A percentile compares a stretch with the other conserved stretches of the same genome.
phyloP scores from a whole-genome alignment of 176 grass and related monocot genomes.

The Triticum dicoccoides region DNA sequence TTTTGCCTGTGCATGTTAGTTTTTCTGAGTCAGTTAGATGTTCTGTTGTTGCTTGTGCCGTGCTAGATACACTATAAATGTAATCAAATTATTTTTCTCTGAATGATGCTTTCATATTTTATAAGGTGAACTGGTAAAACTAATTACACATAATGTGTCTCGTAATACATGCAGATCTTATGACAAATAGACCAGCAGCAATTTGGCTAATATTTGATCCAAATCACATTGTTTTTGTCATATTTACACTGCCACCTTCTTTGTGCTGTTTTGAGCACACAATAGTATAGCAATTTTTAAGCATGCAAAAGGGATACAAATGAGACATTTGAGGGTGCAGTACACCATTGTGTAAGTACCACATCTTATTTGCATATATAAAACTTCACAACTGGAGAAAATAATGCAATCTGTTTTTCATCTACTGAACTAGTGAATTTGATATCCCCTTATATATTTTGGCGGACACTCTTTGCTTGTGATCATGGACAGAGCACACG shows the following conservation, averaged over 20 bases:
- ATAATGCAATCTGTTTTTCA: background rate
- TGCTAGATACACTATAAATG: background rate
- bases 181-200: background rate
- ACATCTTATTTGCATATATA: no score
- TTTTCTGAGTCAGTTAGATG: conserved; percentile 17
- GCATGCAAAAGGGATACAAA: background rate
- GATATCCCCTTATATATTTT: background rate
- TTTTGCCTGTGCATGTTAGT: conserved; percentile 46
- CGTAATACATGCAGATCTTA: background rate
- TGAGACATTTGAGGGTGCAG: background rate
- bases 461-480: background rate
- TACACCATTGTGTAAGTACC: background rate
- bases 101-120: background rate
- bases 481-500: background rate
- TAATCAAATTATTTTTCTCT: background rate
- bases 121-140: background rate
- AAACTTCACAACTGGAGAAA: background rate
- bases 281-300: background rate
- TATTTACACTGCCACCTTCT: background rate
- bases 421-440: background rate
- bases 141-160: background rate
- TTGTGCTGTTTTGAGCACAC: background rate
- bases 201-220: background rate
- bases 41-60: background rate
- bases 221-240: background rate